These are phyloP conservation scores for Kockiozyma suomiensis DNA, from an alignment of 805 yeast species.

Conservation along the genomic window DNA sequence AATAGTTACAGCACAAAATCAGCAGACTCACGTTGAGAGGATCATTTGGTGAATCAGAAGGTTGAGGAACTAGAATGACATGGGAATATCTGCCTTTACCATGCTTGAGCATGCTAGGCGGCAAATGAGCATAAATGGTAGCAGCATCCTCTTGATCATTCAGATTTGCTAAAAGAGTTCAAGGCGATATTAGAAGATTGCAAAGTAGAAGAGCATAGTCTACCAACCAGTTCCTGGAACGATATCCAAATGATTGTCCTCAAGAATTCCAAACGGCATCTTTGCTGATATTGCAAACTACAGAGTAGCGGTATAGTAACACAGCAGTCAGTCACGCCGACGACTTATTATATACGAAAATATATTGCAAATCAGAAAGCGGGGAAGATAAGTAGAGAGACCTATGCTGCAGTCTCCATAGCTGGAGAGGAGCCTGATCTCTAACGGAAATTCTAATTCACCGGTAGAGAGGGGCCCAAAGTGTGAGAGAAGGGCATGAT, in stretches of 20 bases:
- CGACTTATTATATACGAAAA: neutral
- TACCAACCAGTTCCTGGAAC: constrained; percentile 9
- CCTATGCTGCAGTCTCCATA: no score
- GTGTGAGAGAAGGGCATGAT: no score
- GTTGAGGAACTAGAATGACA: constrained; percentile 63
- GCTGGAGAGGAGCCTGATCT: no score
- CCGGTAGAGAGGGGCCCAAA: no score
- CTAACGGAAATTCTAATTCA: no score
- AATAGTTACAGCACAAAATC: neutral
- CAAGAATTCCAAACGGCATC: constrained; percentile 8
- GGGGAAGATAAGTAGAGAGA: no score
- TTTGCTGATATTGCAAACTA: neutral
- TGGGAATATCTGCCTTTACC: constrained; percentile 46
- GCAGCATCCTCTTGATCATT: constrained; percentile 14
- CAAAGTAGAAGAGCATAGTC: neutral
- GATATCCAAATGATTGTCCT: constrained; percentile 6
- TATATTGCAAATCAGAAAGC: no score
- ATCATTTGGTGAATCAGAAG: constrained; percentile 67
- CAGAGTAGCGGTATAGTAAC: no score
- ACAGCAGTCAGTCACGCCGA: no score
- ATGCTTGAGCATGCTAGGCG: constrained; percentile 2
- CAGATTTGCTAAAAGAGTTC: neutral
- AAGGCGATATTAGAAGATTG: neutral
- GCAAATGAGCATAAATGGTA: constrained; percentile 3
- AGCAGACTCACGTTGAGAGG: constrained; percentile 50